Conservation (phyloP, 1,284 basidiomycete species). For the Cryptococcus maquisensis region DNA sequence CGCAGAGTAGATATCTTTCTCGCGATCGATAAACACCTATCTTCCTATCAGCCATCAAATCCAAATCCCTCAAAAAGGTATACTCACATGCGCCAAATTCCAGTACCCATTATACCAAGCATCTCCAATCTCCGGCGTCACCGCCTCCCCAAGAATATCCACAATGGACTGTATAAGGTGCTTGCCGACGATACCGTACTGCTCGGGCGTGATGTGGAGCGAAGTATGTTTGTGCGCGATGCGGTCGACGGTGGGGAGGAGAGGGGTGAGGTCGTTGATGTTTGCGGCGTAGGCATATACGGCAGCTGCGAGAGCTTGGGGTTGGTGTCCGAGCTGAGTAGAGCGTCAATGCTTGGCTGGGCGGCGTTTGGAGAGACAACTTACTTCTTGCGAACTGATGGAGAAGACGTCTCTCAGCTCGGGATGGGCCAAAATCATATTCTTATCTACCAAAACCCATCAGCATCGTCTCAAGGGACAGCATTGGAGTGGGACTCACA, state of each 20-base stretch:
- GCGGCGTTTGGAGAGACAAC: not conserved
- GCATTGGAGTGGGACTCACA: slow-evolving; percentile 17
- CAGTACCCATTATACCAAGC: slow-evolving; percentile 36
- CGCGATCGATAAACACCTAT: slow-evolving; percentile 36
- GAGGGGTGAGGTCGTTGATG: slow-evolving; percentile 37
- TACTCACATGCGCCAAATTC: slow-evolving; percentile 22
- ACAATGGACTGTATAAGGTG: slow-evolving; percentile 33
- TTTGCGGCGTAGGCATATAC: slow-evolving; percentile 38
- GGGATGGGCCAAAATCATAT: slow-evolving; percentile 32
- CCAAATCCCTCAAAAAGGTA: not conserved
- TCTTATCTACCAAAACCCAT: slow-evolving; percentile 18
- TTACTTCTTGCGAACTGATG: slow-evolving; percentile 21
- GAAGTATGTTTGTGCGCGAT: slow-evolving; percentile 40
- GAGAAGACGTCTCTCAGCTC: slow-evolving; percentile 36
- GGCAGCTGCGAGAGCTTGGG: slow-evolving; percentile 31
- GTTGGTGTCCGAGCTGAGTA: slow-evolving; percentile 23
- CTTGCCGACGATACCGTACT: slow-evolving; percentile 35
- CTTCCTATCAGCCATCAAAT: not conserved
- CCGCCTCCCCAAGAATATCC: slow-evolving; percentile 34
- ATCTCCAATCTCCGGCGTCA: slow-evolving; percentile 31
- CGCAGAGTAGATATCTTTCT: slow-evolving; percentile 28
- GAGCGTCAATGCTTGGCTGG: not conserved
- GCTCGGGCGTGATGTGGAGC: slow-evolving; percentile 33
- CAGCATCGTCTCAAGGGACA: not conserved
- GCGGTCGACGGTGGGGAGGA: slow-evolving; percentile 32